phyloP scores from a whole-genome alignment of 2,329 filamentous ascomycete genomes.

The Monilinia laxa region DNA sequence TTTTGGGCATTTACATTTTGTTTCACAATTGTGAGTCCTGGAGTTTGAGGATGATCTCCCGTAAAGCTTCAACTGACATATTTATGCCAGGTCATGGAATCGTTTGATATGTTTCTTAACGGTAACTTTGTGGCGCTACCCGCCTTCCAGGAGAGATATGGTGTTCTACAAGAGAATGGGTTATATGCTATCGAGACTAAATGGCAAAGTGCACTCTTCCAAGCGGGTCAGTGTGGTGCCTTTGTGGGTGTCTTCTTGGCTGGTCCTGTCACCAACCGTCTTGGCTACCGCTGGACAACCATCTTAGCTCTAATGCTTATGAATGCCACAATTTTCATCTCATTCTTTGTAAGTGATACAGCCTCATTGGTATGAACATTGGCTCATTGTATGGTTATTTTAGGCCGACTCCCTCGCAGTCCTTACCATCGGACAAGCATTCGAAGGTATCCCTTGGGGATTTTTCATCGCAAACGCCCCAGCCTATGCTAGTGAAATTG shows the following conservation, averaged over 20 bases:
- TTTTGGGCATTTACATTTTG: constrained; percentile 58
- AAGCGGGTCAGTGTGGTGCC: constrained; percentile 56
- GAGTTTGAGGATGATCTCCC: constrained; percentile 18
- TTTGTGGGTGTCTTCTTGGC: constrained; percentile 59
- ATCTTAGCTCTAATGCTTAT: constrained; percentile 55
- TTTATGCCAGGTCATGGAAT: constrained; percentile 57
- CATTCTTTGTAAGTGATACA: constrained; percentile 46
- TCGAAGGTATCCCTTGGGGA: constrained; percentile 64
- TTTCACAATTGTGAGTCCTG: constrained; percentile 50
- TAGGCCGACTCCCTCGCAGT: constrained; percentile 41
- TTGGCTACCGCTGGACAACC: constrained; percentile 61
- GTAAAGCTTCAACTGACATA: constrained; percentile 17
- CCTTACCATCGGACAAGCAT: constrained; percentile 26
- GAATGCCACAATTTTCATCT: constrained; percentile 47
- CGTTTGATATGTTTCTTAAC: constrained; percentile 62
- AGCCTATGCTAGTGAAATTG: constrained; percentile 62
- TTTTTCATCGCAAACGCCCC: constrained; percentile 66
- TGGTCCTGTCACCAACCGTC: constrained; percentile 57
- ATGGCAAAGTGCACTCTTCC: constrained; percentile 60
- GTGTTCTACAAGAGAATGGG: neutral
- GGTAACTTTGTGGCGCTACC: constrained; percentile 56
- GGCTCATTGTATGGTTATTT: neutral
- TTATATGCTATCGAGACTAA: constrained; percentile 48
- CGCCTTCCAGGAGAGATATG: constrained; percentile 42
- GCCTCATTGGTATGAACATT: neutral